Conservation (phyloP, 2,329 filamentous ascomycete genomes). For the Diaporthe sp. region DNA sequence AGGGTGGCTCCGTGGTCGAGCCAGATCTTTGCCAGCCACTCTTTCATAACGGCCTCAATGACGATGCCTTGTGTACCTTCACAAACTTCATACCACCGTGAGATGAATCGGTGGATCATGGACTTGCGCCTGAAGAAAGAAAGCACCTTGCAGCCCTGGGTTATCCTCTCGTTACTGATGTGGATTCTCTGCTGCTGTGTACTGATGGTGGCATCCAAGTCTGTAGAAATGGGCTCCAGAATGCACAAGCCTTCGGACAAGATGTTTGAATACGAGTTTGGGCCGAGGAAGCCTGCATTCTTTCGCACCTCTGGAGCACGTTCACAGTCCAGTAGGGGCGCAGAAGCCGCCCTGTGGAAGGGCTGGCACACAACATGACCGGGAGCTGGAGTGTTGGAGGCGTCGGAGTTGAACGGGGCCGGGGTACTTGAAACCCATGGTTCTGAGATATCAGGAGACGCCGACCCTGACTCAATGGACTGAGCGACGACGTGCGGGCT, state of each 20-base stretch:
- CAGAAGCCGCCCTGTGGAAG: slow-evolving; percentile 48
- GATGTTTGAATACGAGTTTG: slow-evolving; percentile 50
- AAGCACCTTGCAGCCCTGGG: slow-evolving; percentile 50
- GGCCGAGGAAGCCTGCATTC: slow-evolving; percentile 50
- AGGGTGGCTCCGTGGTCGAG: slow-evolving; percentile 48
- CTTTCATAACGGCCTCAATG: slow-evolving; percentile 50
- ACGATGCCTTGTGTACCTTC: slow-evolving; percentile 48
- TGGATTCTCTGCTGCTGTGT: slow-evolving; percentile 45
- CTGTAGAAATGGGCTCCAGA: slow-evolving; percentile 46
- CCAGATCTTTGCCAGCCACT: slow-evolving; percentile 51
- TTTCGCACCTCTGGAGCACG: slow-evolving; percentile 43
- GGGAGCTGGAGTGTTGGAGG: slow-evolving; percentile 30
- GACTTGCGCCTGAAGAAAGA: slow-evolving; percentile 50
- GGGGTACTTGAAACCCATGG: background rate
- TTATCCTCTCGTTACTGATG: slow-evolving; percentile 50
- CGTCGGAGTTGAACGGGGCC: slow-evolving; percentile 25
- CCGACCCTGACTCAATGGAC: slow-evolving; percentile 45
- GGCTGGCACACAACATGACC: slow-evolving; percentile 45
- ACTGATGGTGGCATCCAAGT: slow-evolving; percentile 43
- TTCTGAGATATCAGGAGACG: slow-evolving; percentile 8
- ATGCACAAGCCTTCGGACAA: slow-evolving; percentile 50
- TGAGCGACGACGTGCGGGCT: slow-evolving; percentile 40
- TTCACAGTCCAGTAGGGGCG: slow-evolving; percentile 47
- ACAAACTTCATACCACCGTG: slow-evolving; percentile 48
- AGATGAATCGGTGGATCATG: slow-evolving; percentile 49